These are phyloP conservation scores for Talaromyces sp. DNA, from an alignment of 2,329 filamentous ascomycete genomes.

Conservation along the genomic window DNA sequence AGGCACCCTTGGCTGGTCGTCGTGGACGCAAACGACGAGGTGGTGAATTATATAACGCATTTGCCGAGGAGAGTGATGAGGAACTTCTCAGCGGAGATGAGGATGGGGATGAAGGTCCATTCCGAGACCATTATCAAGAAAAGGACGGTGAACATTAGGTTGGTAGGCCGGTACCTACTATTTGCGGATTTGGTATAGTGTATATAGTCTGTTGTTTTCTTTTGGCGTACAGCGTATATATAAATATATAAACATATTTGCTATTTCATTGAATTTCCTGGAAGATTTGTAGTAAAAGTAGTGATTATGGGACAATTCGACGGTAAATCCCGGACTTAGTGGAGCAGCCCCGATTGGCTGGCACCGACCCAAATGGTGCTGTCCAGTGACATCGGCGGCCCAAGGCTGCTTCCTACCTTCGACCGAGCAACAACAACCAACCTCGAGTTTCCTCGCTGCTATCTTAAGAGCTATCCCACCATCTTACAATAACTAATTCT, in stretches of 20 bases:
- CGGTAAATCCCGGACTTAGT: background rate
- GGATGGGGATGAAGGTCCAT: slow-evolving; percentile 31
- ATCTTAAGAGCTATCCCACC: background rate
- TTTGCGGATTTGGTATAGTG: background rate
- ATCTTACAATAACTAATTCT: background rate
- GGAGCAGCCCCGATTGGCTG: background rate
- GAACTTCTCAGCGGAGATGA: slow-evolving; percentile 55
- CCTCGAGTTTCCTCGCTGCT: background rate
- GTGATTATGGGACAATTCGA: background rate
- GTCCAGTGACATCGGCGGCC: slow-evolving; percentile 1
- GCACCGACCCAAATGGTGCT: background rate
- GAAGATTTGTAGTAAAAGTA: background rate
- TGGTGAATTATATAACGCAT: slow-evolving; percentile 94
- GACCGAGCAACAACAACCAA: background rate
- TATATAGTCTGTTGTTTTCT: background rate
- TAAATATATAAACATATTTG: background rate
- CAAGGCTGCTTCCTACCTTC: background rate
- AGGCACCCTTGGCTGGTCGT: slow-evolving; percentile 47
- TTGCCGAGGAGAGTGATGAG: slow-evolving; percentile 87
- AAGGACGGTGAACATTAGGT: slow-evolving; percentile 5
- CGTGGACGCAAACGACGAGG: slow-evolving; percentile 59
- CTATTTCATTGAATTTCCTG: background rate
- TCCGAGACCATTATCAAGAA: slow-evolving; percentile 30
- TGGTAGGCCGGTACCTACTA: background rate
- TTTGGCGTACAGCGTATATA: background rate